Conservation (phyloP, 176 grass and related monocot species). For the Pontederia paniculata region DNA sequence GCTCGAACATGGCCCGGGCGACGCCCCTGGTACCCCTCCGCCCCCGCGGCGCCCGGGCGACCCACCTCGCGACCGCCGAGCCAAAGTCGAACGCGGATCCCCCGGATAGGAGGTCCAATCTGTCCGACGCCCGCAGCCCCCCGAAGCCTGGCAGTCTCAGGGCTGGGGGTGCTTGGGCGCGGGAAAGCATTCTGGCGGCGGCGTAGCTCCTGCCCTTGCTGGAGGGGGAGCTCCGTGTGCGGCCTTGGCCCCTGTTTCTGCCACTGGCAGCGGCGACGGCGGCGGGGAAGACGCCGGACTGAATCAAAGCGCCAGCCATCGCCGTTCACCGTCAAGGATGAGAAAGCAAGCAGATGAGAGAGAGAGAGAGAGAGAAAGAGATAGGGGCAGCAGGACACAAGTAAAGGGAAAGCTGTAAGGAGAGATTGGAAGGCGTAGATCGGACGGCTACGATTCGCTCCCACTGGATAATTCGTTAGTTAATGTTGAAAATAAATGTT, state of each 20-base stretch:
- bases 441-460: too few species aligned
- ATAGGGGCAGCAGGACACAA: too few species aligned
- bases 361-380: too few species aligned
- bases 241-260: conserved; percentile 14
- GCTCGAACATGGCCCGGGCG: too few species aligned
- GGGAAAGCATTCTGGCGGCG: conserved; percentile 31
- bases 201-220: conserved; percentile 2
- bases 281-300: conserved; percentile 33
- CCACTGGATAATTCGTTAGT: too few species aligned
- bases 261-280: conserved; percentile 10
- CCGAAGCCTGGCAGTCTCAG: conserved; percentile 46
- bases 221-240: background rate
- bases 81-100: conserved; percentile 19
- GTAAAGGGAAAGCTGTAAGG: too few species aligned
- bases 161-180: conserved; percentile 10
- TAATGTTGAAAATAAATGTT: too few species aligned
- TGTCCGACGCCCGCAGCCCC: conserved; percentile 35
- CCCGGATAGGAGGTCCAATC: conserved; percentile 16
- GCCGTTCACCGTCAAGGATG: background rate
- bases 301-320: conserved; percentile 51
- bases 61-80: conserved; percentile 33
- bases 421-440: too few species aligned
- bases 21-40: too few species aligned
- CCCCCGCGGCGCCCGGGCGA: conserved; percentile 15
- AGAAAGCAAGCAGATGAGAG: too few species aligned